Evolutionary conservation across 2,329 filamentous ascomycete species (phyloP), one percentile per base, ranked within the genome.

Genomic region (Paraphoma sp.): DNA sequence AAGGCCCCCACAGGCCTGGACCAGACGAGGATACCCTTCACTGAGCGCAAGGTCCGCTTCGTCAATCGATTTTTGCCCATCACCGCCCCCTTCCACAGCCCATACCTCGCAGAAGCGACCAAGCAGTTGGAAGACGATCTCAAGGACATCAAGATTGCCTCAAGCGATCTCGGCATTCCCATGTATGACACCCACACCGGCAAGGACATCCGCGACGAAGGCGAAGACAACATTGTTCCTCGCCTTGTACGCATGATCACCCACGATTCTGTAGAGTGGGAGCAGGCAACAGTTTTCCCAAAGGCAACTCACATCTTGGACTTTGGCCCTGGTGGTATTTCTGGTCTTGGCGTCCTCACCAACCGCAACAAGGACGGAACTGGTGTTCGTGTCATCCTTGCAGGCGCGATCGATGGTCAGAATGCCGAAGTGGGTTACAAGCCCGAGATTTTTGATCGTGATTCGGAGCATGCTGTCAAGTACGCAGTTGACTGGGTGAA

Each of bases 341-440:
- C 95, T 23, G 96, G 96, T 63, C 88, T 99, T 18, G 96, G 95
- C 72, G 91, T 96, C 45, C 83, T 99, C 62, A 99, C 95, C 55
- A 98, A 96, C 84, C 92, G 95, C 70, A 99, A 98, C 85, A 99
- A 99, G 83, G 96, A 99, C 77, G 95, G 95, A 62, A 98, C 93
- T 55, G 95, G 95, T 70, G 95, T 99, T 36, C 92, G 94, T 59
- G 93, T 99, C 64, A 97, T 99, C 64, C 85, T 99, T 56, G 95
- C 93, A 43, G 95, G 96, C 62, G 86, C 92, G n/a, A 90, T 99
- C 69, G 91, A 94, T 70, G 94, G 94, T 49, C 93, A 93, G 17
- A 90, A 96, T 57, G 84, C 86, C 31, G 95, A 98, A 78, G 90
- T 99, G 60, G 95, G 95, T 53, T 99, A 97, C 84, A 99, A 99